Evolutionary conservation across 2,329 filamentous ascomycete genomes (phyloP).

Genomic region (Paecilomyces fulvus): DNA sequence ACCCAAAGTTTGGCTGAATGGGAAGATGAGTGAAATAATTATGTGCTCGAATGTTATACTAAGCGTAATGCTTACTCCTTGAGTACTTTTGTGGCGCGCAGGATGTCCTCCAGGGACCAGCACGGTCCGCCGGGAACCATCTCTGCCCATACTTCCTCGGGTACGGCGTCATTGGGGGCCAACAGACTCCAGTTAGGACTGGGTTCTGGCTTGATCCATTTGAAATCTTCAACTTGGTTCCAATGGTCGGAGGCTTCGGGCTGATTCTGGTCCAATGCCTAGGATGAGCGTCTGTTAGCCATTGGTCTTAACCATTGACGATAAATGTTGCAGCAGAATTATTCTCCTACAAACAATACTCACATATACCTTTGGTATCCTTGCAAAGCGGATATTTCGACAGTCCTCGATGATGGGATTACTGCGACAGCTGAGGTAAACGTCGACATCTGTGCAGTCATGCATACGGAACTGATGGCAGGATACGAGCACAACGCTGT

Average conservation of each 20-base stretch:
- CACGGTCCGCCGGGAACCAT: conserved; percentile 57
- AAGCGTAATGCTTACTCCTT: conserved; percentile 7
- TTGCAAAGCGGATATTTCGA: conserved; percentile 65
- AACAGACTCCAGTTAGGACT: conserved; percentile 84
- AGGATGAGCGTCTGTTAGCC: not conserved
- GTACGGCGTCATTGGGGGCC: conserved; percentile 50
- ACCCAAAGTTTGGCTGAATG: not conserved
- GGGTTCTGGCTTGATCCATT: conserved; percentile 79
- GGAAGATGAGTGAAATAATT: not conserved
- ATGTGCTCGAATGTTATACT: not conserved
- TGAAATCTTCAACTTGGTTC: conserved; percentile 93
- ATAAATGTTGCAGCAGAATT: not conserved
- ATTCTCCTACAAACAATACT: conserved; percentile 24
- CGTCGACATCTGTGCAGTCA: conserved; percentile 67
- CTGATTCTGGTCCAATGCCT: conserved; percentile 24
- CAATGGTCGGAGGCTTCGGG: conserved; percentile 56
- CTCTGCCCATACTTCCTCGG: conserved; percentile 59
- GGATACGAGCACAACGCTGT: conserved; percentile 68
- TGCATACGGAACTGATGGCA: conserved; percentile 92
- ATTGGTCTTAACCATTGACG: not conserved
- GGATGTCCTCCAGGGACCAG: conserved; percentile 56
- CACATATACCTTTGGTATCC: conserved; percentile 62
- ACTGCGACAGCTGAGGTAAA: conserved; percentile 75
- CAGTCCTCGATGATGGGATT: conserved; percentile 95
- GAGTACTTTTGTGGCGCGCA: conserved; percentile 35